Base-by-base conservation (phyloP, 2,329 filamentous ascomycete species). In the Stemphylium beticola region DNA sequence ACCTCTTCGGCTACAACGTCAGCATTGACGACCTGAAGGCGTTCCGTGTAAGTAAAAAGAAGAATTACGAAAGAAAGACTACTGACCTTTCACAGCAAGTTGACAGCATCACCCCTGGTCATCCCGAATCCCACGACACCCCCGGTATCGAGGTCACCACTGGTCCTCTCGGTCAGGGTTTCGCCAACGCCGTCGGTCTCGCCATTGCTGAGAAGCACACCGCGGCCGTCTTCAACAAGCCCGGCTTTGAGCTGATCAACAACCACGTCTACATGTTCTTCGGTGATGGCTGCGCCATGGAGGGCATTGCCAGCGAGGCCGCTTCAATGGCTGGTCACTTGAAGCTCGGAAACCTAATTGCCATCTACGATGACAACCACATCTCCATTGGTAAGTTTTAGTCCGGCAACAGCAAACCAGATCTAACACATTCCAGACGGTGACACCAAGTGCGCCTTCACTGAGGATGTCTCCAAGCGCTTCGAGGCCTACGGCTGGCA, bases 401-500 rank as follows among this genome's bases (percentile, higher is more conserved):
- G 22, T 47, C 11, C 8, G 14, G 9, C 2, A 45, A 36, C 10
- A 15, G 15, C 9, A 4, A 22, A n/a, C 33, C 9, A 7, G 15
- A 15, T 39, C 65, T 72, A 60, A 71, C 49, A 10, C 43, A 32
- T 34, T 38, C 5, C 62, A 87, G 95, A 99, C 75, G 95, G 95
- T 79, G 90, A 96, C 84, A 98, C 90, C 81, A 95, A 95, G 82
- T 88, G 86, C 74, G 89, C 95, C 66, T 98, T 99, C 84, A 99
- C 95, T 57, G 95, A 99, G 83, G 93, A 99, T 70, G 93, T 98
- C 58, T 78, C 84, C 72, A 95, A 96, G 86, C 88, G 93, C 74
- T 98, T 98, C 78, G 92, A 98, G 83, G 78, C 95, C 58, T 99
- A 97, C 79, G 95, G 93, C 82, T 99, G 95, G 95, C 92, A 99